Conservation (phyloP, 2,329 filamentous ascomycete species). For the Cercospora berteroae region DNA sequence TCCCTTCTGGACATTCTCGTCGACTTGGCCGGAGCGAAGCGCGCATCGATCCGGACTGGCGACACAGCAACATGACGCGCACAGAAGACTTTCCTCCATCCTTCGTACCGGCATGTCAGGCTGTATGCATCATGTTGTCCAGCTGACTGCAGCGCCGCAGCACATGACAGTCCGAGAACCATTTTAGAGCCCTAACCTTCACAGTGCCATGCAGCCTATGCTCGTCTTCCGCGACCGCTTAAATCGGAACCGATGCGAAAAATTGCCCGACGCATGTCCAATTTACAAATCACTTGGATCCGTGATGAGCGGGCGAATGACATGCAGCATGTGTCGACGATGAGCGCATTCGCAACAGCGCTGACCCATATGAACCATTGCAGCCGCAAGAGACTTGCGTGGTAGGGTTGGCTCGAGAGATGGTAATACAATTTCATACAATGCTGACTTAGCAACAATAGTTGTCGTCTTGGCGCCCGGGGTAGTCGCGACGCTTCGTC, state of each 20-base stretch:
- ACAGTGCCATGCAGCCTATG: background rate
- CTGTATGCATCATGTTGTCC: background rate
- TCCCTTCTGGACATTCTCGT: background rate
- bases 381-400: background rate
- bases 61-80: background rate
- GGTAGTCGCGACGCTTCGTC: no score
- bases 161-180: background rate
- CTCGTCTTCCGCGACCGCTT: background rate
- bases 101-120: background rate
- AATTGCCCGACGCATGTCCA: background rate
- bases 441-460: no score
- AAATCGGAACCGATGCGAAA: background rate
- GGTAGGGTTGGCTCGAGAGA: background rate
- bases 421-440: background rate
- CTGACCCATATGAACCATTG: background rate
- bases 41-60: background rate
- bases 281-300: background rate
- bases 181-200: background rate
- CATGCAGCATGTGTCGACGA: background rate
- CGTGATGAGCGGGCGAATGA: background rate
- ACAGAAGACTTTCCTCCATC: background rate
- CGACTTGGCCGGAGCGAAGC: background rate
- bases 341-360: background rate
- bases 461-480: no score
- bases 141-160: background rate